These are phyloP conservation scores for Paracoccidioides brasiliensis DNA, from an alignment of 2,329 filamentous ascomycete species.

Conservation along the genomic window DNA sequence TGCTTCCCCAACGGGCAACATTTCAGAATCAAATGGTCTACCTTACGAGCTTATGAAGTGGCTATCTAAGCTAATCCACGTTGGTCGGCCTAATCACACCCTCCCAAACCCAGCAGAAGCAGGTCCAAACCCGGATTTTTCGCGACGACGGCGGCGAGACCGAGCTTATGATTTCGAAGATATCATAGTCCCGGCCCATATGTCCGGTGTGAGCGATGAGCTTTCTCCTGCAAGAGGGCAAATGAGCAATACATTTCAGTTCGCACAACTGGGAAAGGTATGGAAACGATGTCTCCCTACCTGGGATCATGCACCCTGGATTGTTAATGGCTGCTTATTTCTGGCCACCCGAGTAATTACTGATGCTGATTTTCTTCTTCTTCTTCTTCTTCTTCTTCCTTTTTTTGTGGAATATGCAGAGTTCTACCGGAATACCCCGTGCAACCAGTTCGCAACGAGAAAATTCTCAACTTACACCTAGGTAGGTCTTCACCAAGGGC, in stretches of 20 bases:
- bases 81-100: neutral
- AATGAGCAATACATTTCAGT: neutral
- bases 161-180: neutral
- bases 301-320: too few relatives aligned
- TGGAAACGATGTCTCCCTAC: neutral
- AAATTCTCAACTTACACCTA: neutral
- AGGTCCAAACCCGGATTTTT: neutral
- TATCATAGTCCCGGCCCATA: slow-evolving; percentile 12
- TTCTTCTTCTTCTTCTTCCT: too few relatives aligned
- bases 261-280: neutral
- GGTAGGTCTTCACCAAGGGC: neutral
- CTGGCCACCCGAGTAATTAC: neutral
- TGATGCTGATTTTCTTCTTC: neutral
- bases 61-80: neutral
- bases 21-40: neutral
- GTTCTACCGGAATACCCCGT: neutral
- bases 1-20: neutral
- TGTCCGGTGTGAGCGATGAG: slow-evolving; percentile 14
- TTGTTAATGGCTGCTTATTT: neutral
- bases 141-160: neutral
- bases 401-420: neutral
- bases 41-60: neutral
- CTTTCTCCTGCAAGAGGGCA: slow-evolving; percentile 3
- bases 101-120: neutral
- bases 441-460: neutral